These are phyloP conservation scores for Fusarium begoniae DNA, from an alignment of 2,329 filamentous ascomycete genomes.

Conservation along the genomic window DNA sequence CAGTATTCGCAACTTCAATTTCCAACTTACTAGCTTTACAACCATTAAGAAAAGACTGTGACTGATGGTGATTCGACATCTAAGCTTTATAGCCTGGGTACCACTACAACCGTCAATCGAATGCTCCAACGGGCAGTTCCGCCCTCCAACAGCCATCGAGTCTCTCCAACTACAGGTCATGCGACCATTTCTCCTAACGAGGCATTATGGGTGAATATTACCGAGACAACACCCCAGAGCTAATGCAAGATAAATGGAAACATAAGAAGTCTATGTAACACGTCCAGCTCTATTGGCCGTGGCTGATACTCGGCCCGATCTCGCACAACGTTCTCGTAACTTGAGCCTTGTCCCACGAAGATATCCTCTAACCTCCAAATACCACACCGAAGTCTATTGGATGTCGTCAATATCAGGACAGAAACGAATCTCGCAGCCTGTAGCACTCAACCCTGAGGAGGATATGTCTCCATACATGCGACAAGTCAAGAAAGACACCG, in stretches of 20 bases:
- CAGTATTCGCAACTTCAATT: background rate
- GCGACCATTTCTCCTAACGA: background rate
- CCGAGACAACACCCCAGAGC: too few relatives aligned
- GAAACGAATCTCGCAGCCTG: background rate
- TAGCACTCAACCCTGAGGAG: too few relatives aligned
- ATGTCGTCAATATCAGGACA: background rate
- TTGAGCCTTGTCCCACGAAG: background rate
- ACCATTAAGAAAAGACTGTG: background rate
- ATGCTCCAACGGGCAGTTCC: background rate
- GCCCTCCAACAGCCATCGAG: background rate
- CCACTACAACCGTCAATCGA: background rate
- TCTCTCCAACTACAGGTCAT: background rate
- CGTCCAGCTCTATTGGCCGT: background rate
- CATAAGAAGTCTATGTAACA: background rate
- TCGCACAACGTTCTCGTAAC: background rate
- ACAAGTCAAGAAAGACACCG: background rate
- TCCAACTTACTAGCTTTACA: too few relatives aligned
- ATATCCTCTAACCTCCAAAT: background rate
- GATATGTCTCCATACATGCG: background rate
- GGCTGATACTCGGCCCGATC: constrained; percentile 3
- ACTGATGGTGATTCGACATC: background rate
- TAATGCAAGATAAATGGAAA: background rate
- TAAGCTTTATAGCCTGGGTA: background rate
- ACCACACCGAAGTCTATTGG: background rate
- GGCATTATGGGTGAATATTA: too few relatives aligned